These are phyloP conservation scores for Blastobotrys arbuscula DNA, from an alignment of 1,139 yeast species.

Conservation along the genomic window DNA sequence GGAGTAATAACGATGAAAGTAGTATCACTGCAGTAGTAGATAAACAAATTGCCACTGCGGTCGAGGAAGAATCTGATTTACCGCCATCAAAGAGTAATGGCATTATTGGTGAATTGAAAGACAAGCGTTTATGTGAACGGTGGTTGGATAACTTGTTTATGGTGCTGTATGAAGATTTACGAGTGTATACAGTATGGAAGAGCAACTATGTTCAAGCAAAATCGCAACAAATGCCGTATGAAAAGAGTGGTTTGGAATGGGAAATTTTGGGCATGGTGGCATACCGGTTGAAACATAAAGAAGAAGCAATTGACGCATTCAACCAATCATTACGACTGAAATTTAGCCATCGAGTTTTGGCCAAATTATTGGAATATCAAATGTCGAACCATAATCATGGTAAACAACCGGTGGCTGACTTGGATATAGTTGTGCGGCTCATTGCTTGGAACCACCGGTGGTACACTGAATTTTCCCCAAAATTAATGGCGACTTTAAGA, in stretches of 20 bases:
- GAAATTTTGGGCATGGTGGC: conserved; percentile 83
- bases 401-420: conserved; percentile 24
- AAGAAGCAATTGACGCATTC: conserved; percentile 77
- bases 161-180: conserved; percentile 80
- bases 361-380: conserved; percentile 67
- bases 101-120: conserved; percentile 37
- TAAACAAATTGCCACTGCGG: conserved; percentile 7
- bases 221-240: conserved; percentile 66
- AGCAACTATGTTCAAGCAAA: conserved; percentile 80
- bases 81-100: neutral
- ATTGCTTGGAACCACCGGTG: conserved; percentile 96
- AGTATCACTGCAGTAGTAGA: conserved; percentile 6
- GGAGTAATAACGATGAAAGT: conserved; percentile 2
- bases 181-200: conserved; percentile 86
- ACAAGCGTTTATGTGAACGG: conserved; percentile 84
- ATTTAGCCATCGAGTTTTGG: conserved; percentile 76
- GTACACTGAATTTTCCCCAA: conserved; percentile 86
- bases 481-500: conserved; percentile 49
- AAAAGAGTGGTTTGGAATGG: conserved; percentile 88
- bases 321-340: conserved; percentile 68
- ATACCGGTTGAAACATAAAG: conserved; percentile 67
- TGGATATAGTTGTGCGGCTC: conserved; percentile 68
- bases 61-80: conserved; percentile 5
- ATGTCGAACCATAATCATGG: conserved; percentile 23
- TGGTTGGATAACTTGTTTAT: conserved; percentile 90